Conservation (phyloP, 768 basidiomycete genomes). For the Tylopilus felleus region DNA sequence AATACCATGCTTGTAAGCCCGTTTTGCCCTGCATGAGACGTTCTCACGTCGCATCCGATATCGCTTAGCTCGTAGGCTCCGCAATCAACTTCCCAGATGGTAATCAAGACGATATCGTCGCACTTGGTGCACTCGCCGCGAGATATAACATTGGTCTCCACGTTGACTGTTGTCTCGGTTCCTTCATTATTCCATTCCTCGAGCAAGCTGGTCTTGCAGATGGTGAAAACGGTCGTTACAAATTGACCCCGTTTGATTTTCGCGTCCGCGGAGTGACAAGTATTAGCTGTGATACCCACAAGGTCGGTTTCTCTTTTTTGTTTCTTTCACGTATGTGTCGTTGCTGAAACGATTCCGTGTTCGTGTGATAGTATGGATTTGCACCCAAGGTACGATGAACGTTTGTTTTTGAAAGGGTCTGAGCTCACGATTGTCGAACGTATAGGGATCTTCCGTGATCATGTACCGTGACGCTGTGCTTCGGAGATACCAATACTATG, state of each 20-base stretch:
- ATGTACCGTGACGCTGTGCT: constrained; percentile 86
- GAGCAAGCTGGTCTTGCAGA: constrained; percentile 69
- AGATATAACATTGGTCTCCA: constrained; percentile 80
- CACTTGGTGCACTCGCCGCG: constrained; percentile 70
- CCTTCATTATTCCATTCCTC: constrained; percentile 92
- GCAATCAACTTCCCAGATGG: constrained; percentile 85
- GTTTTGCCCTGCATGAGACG: neutral
- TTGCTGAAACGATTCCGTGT: constrained; percentile 2
- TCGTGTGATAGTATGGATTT: constrained; percentile 88
- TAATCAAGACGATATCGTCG: constrained; percentile 81
- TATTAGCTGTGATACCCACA: constrained; percentile 96
- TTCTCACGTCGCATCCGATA: neutral
- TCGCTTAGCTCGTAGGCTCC: constrained; percentile 72
- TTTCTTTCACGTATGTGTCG: neutral
- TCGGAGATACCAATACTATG: constrained; percentile 81
- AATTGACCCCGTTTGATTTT: constrained; percentile 82
- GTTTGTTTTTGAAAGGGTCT: neutral
- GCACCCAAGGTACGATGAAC: constrained; percentile 70
- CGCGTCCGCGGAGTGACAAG: constrained; percentile 86
- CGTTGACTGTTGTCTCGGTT: constrained; percentile 93
- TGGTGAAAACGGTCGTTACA: constrained; percentile 51
- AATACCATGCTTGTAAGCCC: constrained; percentile 80
- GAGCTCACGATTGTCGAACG: neutral
- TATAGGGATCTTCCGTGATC: constrained; percentile 84
- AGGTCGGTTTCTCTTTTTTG: constrained; percentile 43